A percentile compares a stretch with the other conserved stretches of the same genome.
Conservation (phyloP, 164 flowering plant species). For the Liriodendron chinense region DNA sequence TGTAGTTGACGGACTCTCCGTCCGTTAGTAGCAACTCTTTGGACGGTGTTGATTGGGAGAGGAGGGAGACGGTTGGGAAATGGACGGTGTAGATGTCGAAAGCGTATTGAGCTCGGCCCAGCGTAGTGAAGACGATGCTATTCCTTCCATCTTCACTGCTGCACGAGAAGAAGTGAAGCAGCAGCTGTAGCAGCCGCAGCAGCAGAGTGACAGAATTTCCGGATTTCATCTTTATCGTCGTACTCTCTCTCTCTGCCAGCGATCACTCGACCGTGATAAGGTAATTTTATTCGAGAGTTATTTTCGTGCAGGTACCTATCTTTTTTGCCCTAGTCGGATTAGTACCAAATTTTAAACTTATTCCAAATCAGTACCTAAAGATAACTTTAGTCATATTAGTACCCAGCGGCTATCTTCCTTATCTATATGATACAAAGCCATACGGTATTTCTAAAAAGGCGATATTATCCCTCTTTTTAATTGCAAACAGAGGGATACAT, state of each 20-base stretch:
- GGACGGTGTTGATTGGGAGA: not conserved
- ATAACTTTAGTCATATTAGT: too few species aligned
- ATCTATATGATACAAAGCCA: too few species aligned
- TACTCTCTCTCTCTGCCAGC: not conserved
- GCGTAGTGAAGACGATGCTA: constrained; percentile 59
- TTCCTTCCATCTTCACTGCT: not conserved
- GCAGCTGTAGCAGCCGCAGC: not conserved
- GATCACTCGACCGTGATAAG: too few species aligned
- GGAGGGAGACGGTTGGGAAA: not conserved
- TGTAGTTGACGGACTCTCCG: constrained; percentile 62
- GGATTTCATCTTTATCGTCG: not conserved
- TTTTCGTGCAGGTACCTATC: too few species aligned
- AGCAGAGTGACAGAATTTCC: not conserved
- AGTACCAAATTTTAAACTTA: too few species aligned
- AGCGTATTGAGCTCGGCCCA: constrained; percentile 51
- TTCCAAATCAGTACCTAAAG: too few species aligned
- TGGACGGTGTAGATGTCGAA: constrained; percentile 60
- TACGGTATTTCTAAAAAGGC: too few species aligned
- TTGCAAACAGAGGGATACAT: too few species aligned
- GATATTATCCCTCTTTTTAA: too few species aligned
- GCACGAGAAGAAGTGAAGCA: not conserved
- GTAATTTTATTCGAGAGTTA: too few species aligned
- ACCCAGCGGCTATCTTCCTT: too few species aligned
- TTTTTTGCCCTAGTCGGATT: too few species aligned
- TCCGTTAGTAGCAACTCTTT: constrained; percentile 62